Conservation (phyloP, 352 stramenopile genomes). For the Saprolegnia diclina region DNA sequence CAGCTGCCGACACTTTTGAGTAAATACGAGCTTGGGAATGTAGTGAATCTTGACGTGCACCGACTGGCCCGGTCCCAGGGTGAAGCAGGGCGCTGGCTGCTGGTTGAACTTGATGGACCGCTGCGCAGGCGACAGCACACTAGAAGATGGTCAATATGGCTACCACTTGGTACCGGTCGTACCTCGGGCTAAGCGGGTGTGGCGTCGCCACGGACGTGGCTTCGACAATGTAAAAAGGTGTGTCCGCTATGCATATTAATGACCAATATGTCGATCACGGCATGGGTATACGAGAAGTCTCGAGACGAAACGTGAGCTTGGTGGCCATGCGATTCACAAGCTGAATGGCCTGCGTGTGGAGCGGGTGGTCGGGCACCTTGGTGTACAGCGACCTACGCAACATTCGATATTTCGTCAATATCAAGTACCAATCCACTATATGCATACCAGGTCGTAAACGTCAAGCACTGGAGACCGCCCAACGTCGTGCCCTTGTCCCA, state of each 20-base stretch:
- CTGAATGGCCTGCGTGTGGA: conserved; percentile 47
- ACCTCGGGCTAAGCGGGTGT: neutral
- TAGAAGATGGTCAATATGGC: conserved; percentile 48
- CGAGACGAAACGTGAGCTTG: conserved; percentile 63
- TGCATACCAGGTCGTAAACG: conserved; percentile 67
- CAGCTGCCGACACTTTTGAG: neutral
- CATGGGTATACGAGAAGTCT: conserved; percentile 35
- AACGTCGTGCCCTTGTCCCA: conserved; percentile 42
- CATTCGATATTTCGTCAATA: conserved; percentile 10
- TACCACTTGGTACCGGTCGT: neutral
- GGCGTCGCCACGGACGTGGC: conserved; percentile 56
- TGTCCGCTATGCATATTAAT: neutral
- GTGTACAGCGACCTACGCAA: conserved; percentile 16
- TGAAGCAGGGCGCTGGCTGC: conserved; percentile 45
- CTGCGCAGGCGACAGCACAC: conserved; percentile 48
- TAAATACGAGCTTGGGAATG: conserved; percentile 28
- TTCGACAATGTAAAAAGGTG: conserved; percentile 49
- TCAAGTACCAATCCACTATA: conserved; percentile 34
- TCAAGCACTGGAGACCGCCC: conserved; percentile 38
- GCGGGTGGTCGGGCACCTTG: conserved; percentile 32
- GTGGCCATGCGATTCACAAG: conserved; percentile 56
- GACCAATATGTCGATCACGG: too few species aligned
- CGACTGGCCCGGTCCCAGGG: conserved; percentile 54
- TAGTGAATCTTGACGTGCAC: conserved; percentile 66
- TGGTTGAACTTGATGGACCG: conserved; percentile 38